Evolutionary conservation across 139 green algal species (phyloP), one percentile per base, ranked within the genome.

Genomic region (Spirogloea muscicola): DNA sequence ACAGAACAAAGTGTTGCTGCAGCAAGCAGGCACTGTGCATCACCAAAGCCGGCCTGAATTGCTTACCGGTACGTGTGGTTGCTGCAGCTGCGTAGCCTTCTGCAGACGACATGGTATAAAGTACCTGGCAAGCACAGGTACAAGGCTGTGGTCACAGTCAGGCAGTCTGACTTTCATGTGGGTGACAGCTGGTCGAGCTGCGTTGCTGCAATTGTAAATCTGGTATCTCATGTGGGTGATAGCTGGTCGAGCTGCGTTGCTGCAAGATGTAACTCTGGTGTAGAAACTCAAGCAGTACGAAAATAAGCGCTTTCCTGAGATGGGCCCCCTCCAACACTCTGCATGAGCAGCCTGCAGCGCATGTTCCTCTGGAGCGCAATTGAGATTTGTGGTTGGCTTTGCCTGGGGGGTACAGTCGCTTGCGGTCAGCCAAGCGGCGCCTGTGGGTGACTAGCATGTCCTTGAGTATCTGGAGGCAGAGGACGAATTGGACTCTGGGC

Each of bases 341-440:
- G 21, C 21, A 55, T 31, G 21, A 55, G 21, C 46, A 55, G 46
- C 46, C 21, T 31, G 21, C 21, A 55, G 21, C 46, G 46, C 21
- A 31, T 31, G 21, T 21, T 21, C 46, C 21, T 55, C 21, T 55
- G 21, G 21, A 21, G 21, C 21, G 21, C 21, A n/a, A 21, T 55
- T 21, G 21, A 55, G 46, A 21, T 9, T 43, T 43, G 52, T 6
- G 37, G 6, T 43, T 43, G 40, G 7, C 7, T 33, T 62, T 7
- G 52, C 52, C 59, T 68, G 59, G 59, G 48, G 59, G 59, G 27
- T 68, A 68, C 33, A 68, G 59, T 4, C 59, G 59, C 27, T 68
- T 68, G 42, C 7, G 27, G 42, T 68, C 59, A 21, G 59, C 59
- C 43, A 68, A 37, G 41, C 59, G 59, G 9, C 59, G 59, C 43